A percentile compares a stretch with the other conserved stretches of the same genome.
Conservation (phyloP, 148 eudicot genomes). For the Amaranthus palmeri region DNA sequence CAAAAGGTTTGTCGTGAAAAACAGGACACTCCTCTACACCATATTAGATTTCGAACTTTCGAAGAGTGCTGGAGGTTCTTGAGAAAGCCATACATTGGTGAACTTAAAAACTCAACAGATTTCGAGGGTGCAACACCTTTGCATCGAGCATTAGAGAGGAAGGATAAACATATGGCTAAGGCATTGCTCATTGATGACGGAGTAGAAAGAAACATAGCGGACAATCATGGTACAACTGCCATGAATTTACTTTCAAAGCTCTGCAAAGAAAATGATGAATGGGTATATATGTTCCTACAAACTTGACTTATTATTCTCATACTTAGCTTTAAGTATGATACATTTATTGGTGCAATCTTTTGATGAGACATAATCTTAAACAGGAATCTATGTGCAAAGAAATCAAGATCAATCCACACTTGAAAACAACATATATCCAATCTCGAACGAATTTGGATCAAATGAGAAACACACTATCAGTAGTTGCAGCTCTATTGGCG, state of each 20-base stretch:
- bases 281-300: no score
- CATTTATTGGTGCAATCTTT: no score
- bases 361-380: no score
- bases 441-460: neutral
- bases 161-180: neutral
- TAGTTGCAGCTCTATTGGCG: conserved; percentile 18
- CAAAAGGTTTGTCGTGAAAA: neutral
- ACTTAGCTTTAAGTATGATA: no score
- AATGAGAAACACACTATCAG: conserved; percentile 10
- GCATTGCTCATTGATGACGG: neutral
- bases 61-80: neutral
- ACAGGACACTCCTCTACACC: conserved; percentile 20
- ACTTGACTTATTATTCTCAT: no score
- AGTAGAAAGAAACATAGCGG: neutral
- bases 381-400: conserved; percentile 6
- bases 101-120: conserved; percentile 9
- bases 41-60: neutral
- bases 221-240: neutral
- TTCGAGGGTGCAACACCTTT: conserved; percentile 13
- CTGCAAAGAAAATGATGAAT: neutral
- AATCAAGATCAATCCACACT: neutral
- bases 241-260: neutral
- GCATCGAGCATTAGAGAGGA: conserved; percentile 15
- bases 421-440: conserved; percentile 4
- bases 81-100: neutral